Conservation (phyloP, 75 land plant genomes). For the Azolla pinnata region DNA sequence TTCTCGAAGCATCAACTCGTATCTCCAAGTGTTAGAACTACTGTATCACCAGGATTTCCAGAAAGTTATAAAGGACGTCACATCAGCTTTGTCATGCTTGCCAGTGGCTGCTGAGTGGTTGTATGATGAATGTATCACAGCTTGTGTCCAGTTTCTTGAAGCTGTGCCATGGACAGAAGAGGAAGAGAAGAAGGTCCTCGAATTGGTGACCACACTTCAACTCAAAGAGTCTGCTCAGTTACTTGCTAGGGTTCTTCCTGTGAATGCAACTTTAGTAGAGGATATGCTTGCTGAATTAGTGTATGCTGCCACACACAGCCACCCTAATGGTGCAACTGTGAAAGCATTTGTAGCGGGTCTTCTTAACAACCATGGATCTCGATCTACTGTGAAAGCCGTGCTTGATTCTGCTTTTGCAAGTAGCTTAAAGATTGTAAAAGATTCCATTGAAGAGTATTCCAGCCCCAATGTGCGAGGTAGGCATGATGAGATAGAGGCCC, state of each 20-base stretch:
- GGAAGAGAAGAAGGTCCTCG: constrained; percentile 53
- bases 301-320: constrained; percentile 45
- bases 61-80: constrained; percentile 23
- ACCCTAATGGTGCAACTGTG: constrained; percentile 54
- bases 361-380: constrained; percentile 53
- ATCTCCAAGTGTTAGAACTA: constrained; percentile 43
- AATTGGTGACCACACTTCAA: constrained; percentile 40
- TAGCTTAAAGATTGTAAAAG: constrained; percentile 59
- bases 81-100: constrained; percentile 44
- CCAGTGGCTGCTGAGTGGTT: constrained; percentile 72
- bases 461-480: constrained; percentile 84
- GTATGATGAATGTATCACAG: constrained; percentile 65
- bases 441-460: constrained; percentile 68
- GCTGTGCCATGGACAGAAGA: constrained; percentile 93
- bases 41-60: constrained; percentile 57
- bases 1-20: constrained; percentile 15
- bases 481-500: constrained; percentile 82
- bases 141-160: constrained; percentile 67
- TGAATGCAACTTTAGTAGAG: constrained; percentile 30
- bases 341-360: constrained; percentile 81
- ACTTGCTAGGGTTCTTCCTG: constrained; percentile 54
- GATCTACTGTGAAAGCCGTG: constrained; percentile 56
- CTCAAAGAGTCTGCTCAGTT: constrained; percentile 55
- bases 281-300: constrained; percentile 73
- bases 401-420: constrained; percentile 53